phyloP scores from a whole-genome alignment of 176 grass and related monocot genomes.

The Elaeis guineensis region DNA sequence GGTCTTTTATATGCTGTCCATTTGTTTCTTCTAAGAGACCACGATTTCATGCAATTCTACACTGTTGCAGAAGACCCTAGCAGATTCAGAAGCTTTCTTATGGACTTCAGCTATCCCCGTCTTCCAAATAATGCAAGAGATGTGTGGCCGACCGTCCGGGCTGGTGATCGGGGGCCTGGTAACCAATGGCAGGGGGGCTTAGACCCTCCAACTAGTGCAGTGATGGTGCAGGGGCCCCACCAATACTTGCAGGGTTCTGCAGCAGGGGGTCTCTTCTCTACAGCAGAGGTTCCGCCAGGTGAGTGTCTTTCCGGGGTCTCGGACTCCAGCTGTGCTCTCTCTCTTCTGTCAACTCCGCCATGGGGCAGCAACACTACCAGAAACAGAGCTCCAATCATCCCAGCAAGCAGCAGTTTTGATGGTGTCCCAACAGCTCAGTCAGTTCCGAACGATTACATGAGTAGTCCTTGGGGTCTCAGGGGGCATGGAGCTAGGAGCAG shows the following conservation, averaged over 20 bases:
- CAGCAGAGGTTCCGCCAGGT: conserved; percentile 43
- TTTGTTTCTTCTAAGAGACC: too few species aligned
- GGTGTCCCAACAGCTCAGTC: conserved; percentile 33
- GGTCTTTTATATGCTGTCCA: too few species aligned
- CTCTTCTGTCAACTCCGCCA: conserved; percentile 99
- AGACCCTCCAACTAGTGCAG: conserved; percentile 27
- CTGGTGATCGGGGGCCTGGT: conserved; percentile 32
- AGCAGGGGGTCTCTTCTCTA: conserved; percentile 27
- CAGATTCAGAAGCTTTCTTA: conserved; percentile 61
- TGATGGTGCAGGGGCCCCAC: conserved; percentile 6
- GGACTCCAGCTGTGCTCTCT: conserved; percentile 99
- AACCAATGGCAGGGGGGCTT: conserved; percentile 51
- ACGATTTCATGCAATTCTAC: too few species aligned
- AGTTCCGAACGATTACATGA: conserved; percentile 32
- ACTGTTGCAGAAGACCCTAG: conserved; percentile 33
- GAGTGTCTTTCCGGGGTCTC: conserved; percentile 47
- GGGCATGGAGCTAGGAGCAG: conserved; percentile 3
- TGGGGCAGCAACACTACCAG: conserved; percentile 40
- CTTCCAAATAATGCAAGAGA: conserved; percentile 49
- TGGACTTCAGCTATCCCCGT: conserved; percentile 84
- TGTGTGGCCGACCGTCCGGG: conserved; percentile 30
- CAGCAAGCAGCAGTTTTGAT: conserved; percentile 30
- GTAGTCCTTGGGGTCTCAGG: conserved; percentile 19
- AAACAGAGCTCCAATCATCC: conserved; percentile 18
- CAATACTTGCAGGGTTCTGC: conserved; percentile 27